A percentile compares a stretch with the other conserved stretches of the same genome.
These are phyloP conservation scores for Aspergillus thermomutatus DNA, from an alignment of 2,329 filamentous ascomycete genomes.

Conservation along the genomic window DNA sequence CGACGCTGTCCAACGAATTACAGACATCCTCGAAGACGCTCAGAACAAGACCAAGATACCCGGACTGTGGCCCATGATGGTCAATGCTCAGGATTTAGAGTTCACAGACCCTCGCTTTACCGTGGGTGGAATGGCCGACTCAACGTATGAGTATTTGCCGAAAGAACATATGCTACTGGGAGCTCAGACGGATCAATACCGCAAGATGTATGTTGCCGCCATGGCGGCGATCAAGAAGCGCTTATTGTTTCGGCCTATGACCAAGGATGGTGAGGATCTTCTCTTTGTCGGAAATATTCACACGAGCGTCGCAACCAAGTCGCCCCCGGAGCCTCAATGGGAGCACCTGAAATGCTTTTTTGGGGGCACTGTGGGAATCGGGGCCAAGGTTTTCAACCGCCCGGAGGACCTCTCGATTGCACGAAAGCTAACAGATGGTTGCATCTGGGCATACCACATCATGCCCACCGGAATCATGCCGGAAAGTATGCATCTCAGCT, in stretches of 20 bases:
- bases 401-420: slow-evolving; percentile 55
- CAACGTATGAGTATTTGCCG: slow-evolving; percentile 50
- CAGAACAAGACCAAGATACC: slow-evolving; percentile 68
- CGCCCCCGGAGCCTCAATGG: slow-evolving; percentile 36
- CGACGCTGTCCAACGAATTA: slow-evolving; percentile 82
- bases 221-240: slow-evolving; percentile 39
- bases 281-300: slow-evolving; percentile 38
- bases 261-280: slow-evolving; percentile 36
- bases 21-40: slow-evolving; percentile 69
- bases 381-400: slow-evolving; percentile 55
- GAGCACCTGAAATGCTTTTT: slow-evolving; percentile 61
- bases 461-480: slow-evolving; percentile 61
- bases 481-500: slow-evolving; percentile 52
- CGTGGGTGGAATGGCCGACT: slow-evolving; percentile 47
- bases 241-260: slow-evolving; percentile 46
- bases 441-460: slow-evolving; percentile 59
- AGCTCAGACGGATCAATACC: slow-evolving; percentile 40
- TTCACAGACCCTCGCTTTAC: slow-evolving; percentile 36
- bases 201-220: slow-evolving; percentile 41
- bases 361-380: slow-evolving; percentile 60
- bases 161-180: slow-evolving; percentile 48
- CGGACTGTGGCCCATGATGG: slow-evolving; percentile 73
- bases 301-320: slow-evolving; percentile 14
- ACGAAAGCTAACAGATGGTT: slow-evolving; percentile 56
- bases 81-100: slow-evolving; percentile 54